Evolutionary conservation across 148 eudicot species (phyloP).

Genomic region (Simmondsia chinensis): DNA sequence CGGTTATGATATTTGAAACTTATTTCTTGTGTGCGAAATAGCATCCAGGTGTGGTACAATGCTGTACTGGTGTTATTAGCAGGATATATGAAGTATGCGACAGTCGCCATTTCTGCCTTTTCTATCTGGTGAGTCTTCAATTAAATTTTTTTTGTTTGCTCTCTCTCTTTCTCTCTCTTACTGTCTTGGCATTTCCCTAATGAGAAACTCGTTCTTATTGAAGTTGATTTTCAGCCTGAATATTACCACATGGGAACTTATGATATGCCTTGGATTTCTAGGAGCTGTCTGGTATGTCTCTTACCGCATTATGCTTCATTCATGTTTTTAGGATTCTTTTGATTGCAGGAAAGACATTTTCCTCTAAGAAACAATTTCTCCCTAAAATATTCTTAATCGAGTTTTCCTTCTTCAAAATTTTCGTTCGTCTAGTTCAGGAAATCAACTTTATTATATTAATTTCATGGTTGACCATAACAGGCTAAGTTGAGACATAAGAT

Average conservation of each 20-base stretch:
- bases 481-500: too few species aligned
- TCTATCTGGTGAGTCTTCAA: slow-evolving; percentile 44
- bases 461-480: too few species aligned
- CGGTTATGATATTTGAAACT: too few species aligned
- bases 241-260: slow-evolving; percentile 46
- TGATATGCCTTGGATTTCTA: slow-evolving; percentile 64
- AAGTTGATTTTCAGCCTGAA: slow-evolving; percentile 42
- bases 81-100: slow-evolving; percentile 57
- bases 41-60: slow-evolving; percentile 76
- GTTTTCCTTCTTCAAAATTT: too few species aligned
- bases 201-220: not conserved
- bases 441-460: too few species aligned
- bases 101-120: slow-evolving; percentile 65
- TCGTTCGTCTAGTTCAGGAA: too few species aligned
- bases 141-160: not conserved
- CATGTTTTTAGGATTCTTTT: not conserved
- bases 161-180: not conserved
- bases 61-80: slow-evolving; percentile 56
- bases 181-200: not conserved
- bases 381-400: too few species aligned
- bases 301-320: not conserved
- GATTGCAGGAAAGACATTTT: too few species aligned
- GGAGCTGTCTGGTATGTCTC: slow-evolving; percentile 48
- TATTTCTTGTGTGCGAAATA: slow-evolving; percentile 7
- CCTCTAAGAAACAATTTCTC: too few species aligned